Base-by-base conservation (phyloP, 2,329 filamentous ascomycete species). In the Blastomyces silverae region DNA sequence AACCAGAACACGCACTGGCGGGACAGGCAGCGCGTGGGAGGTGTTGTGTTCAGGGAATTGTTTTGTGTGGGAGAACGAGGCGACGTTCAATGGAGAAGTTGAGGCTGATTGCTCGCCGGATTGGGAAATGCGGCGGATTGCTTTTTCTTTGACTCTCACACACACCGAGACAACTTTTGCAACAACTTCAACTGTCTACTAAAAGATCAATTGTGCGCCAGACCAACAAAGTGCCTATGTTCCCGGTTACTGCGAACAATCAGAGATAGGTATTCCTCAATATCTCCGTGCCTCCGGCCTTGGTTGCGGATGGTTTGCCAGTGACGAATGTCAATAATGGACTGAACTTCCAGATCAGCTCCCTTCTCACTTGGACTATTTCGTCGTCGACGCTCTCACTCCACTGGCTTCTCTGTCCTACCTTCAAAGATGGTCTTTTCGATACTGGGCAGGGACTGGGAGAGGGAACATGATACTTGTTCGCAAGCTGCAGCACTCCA, bases 51-150 rank as follows among this genome's bases (percentile, higher is more conserved):
- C 20, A 39, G 48, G 17, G 28, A 48, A n/a, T 39, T 31, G 28
- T 52, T 58, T 61, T 60, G 57, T 61, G 46, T 39, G 37, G 4
- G 55, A 61, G 56, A 42, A 25, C 22, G 44, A 60, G 31, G 42
- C 25, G 58, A 61, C 22, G 63, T 48, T 37, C 56, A 28, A 52
- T 52, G 48, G 17, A 59, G 44, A 7, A 42, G 34, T 25, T 59
- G 53, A 48, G 48, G 64, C 46, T 65, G 59, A n/a, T 62, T 63
- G 59, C 52, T 65, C 31, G 63, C 37, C 58, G 44, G 42, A 48
- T 61, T 61, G 58, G 58, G 58, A 61, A 61, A 34, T 50, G 25
- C 44, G 13, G 17, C 5, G 15, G 37, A 42, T 61, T 61, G 58
- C 58, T 50, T 61, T 48, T 61, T 61, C 58, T 37, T 37, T 22